A percentile compares a stretch with the other conserved stretches of the same genome.
Conservation (phyloP, 1,284 basidiomycete genomes). For the Sanghuangporus baumii region DNA sequence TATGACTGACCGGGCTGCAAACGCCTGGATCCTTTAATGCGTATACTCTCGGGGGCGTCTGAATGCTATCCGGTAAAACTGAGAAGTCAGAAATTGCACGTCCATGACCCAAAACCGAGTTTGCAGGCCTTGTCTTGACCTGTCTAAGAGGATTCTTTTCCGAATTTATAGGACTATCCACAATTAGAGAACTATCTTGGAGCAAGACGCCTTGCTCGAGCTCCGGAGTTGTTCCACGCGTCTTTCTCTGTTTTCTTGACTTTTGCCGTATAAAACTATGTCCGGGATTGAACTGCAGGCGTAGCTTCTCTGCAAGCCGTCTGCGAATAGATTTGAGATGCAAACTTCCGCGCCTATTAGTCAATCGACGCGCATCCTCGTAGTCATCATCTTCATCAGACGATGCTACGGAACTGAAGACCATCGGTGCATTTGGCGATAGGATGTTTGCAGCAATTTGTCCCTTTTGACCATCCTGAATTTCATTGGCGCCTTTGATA, state of each 20-base stretch:
- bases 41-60: conserved; percentile 5
- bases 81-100: conserved; percentile 15
- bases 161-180: background rate
- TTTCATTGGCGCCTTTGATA: background rate
- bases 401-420: conserved; percentile 10
- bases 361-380: background rate
- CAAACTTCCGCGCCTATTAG: background rate
- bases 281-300: background rate
- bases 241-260: background rate
- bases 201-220: conserved; percentile 14
- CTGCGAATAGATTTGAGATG: conserved; percentile 11
- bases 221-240: conserved; percentile 7
- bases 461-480: background rate
- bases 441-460: background rate
- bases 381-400: conserved; percentile 17
- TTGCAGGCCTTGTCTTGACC: background rate
- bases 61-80: background rate
- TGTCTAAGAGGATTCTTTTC: background rate
- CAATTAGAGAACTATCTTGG: background rate
- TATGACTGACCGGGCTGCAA: background rate
- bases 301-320: conserved; percentile 10
- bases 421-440: conserved; percentile 13
- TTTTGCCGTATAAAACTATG: background rate
- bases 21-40: background rate
- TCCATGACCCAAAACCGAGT: conserved; percentile 3